Evolutionary conservation across 2,329 filamentous ascomycete genomes (phyloP).

Genomic region (Hymenoscyphus repandus): DNA sequence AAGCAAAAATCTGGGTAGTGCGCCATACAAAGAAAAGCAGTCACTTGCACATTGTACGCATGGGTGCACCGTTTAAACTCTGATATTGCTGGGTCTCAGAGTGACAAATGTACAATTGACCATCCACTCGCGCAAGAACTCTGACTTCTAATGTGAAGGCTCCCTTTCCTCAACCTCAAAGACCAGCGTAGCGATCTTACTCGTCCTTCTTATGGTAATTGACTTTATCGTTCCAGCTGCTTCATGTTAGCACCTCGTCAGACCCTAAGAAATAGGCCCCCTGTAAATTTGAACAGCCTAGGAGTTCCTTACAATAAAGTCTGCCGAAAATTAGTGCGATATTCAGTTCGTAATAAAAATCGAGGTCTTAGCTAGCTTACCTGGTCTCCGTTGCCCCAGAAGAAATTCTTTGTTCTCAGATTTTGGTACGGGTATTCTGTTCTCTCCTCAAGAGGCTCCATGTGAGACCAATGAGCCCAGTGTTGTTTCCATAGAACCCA

Average conservation of each 20-base stretch:
- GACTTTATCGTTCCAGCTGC: constrained; percentile 87
- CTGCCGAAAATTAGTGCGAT: constrained; percentile 35
- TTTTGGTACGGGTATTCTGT: constrained; percentile 96
- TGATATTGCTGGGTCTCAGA: too few species aligned
- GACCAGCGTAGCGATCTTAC: constrained; percentile 20
- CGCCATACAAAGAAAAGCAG: too few species aligned
- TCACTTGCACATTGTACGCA: too few species aligned
- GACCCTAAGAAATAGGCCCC: too few species aligned
- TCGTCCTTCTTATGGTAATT: constrained; percentile 78
- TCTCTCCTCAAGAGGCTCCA: constrained; percentile 83
- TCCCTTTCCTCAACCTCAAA: constrained; percentile 11
- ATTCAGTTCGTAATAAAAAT: constrained; percentile 4
- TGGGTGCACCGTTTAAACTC: too few species aligned
- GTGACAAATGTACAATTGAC: too few species aligned
- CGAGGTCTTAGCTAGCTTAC: constrained; percentile 40
- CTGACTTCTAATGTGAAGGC: too few species aligned
- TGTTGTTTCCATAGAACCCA: constrained; percentile 91
- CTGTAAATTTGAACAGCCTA: neutral
- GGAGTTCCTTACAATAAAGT: constrained; percentile 58
- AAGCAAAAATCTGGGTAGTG: too few species aligned
- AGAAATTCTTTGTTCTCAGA: constrained; percentile 92
- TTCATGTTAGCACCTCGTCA: constrained; percentile 12
- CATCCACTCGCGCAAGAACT: too few species aligned
- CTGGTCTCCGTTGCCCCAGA: constrained; percentile 95
- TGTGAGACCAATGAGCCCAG: constrained; percentile 91